These are phyloP conservation scores for Chloromonas sp. DNA, from an alignment of 163 green algal species.

Conservation along the genomic window DNA sequence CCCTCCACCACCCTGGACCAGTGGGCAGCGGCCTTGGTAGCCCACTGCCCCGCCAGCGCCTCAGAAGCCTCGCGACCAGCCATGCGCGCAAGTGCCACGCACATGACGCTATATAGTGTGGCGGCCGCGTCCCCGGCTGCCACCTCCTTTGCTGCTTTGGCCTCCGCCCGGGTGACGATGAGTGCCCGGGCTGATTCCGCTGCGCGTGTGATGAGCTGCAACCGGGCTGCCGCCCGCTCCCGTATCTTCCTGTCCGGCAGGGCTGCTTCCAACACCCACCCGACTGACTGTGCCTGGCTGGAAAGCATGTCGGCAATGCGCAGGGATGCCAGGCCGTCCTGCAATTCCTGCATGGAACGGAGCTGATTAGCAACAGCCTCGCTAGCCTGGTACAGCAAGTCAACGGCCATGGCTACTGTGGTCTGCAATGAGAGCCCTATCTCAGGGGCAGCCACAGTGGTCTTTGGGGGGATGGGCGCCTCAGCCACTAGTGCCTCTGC, in stretches of 20 bases:
- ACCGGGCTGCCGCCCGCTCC: background rate
- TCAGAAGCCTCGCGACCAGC: background rate
- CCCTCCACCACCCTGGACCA: background rate
- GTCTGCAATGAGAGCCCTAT: background rate
- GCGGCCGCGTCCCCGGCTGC: background rate
- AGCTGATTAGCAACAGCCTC: background rate
- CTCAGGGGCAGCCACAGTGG: background rate
- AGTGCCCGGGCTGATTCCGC: background rate
- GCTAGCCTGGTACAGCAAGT: background rate
- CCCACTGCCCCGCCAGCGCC: background rate
- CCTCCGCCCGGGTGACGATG: background rate
- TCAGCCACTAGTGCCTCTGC: too few species aligned
- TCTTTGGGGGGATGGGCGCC: background rate
- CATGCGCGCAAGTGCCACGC: background rate
- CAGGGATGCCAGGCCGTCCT: background rate
- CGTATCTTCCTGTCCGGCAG: background rate
- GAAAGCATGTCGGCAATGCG: background rate
- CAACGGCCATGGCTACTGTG: background rate
- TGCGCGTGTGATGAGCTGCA: background rate
- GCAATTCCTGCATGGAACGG: background rate
- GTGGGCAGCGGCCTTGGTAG: background rate
- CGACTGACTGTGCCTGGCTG: background rate
- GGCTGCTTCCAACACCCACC: background rate
- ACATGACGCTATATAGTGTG: background rate
- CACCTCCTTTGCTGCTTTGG: background rate